Evolutionary conservation across 2,329 filamentous ascomycete species (phyloP).

Genomic region (Geosmithia morbida): DNA sequence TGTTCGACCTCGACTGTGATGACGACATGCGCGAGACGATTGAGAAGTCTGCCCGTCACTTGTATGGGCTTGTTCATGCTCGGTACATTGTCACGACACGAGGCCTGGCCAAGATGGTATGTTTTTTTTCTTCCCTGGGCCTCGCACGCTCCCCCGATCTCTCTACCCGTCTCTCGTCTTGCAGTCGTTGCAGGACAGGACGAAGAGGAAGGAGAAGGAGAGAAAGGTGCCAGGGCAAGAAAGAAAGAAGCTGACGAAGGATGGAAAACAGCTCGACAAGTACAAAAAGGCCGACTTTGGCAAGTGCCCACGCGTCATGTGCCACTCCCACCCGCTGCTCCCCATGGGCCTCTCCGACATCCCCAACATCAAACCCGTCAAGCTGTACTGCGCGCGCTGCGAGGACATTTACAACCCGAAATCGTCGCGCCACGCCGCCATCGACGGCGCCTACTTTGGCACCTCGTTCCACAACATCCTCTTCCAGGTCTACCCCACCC

Average conservation of each 20-base stretch:
- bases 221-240: not conserved
- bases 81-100: conserved; percentile 94
- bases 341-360: conserved; percentile 91
- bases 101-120: conserved; percentile 90
- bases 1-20: conserved; percentile 97
- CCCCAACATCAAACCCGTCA: conserved; percentile 77
- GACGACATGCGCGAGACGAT: conserved; percentile 97
- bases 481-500: conserved; percentile 90
- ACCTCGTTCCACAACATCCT: conserved; percentile 98
- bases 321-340: conserved; percentile 80
- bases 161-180: not conserved
- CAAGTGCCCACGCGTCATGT: conserved; percentile 94
- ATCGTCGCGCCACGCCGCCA: conserved; percentile 84
- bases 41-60: conserved; percentile 88
- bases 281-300: conserved; percentile 98
- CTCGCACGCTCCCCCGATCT: no score
- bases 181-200: not conserved
- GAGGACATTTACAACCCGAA: conserved; percentile 99
- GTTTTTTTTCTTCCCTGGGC: conserved; percentile 9
- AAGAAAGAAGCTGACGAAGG: not conserved
- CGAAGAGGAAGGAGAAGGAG: not conserved
- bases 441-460: conserved; percentile 96
- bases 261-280: conserved; percentile 67
- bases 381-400: conserved; percentile 93
- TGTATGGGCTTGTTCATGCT: conserved; percentile 92